Evolutionary conservation across 176 grass and related monocot genomes (phyloP).

Genomic region (Lolium multiflorum): DNA sequence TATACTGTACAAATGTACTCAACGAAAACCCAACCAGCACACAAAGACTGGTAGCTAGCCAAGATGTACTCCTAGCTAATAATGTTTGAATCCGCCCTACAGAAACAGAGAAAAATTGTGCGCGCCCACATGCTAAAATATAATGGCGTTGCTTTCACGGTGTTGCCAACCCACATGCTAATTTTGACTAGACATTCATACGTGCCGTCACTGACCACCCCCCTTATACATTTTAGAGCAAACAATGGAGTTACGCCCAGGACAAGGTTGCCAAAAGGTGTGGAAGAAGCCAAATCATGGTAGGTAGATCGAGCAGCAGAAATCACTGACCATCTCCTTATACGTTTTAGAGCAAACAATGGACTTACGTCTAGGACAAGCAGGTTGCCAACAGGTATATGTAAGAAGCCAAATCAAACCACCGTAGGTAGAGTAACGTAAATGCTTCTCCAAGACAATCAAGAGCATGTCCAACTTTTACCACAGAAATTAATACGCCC

Average conservation of each 20-base stretch:
- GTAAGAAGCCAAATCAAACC: background rate
- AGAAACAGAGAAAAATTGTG: background rate
- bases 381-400: background rate
- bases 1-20: too few relatives aligned
- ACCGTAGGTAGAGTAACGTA: background rate
- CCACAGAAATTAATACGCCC: background rate
- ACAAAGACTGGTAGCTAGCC: background rate
- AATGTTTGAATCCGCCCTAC: background rate
- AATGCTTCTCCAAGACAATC: background rate
- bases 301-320: background rate
- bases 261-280: too few relatives aligned
- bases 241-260: too few relatives aligned
- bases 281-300: too few relatives aligned
- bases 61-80: background rate
- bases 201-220: background rate
- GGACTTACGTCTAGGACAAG: background rate
- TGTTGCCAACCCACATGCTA: background rate
- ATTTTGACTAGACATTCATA: slow-evolving; percentile 17
- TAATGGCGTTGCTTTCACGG: background rate
- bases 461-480: background rate
- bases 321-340: background rate
- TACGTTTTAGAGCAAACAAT: slow-evolving; percentile 2
- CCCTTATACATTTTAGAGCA: background rate
- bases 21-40: background rate
- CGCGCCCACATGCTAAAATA: background rate